Evolutionary conservation across 495 filamentous ascomycete species (phyloP).

Genomic region (Aspergillus indologenus): DNA sequence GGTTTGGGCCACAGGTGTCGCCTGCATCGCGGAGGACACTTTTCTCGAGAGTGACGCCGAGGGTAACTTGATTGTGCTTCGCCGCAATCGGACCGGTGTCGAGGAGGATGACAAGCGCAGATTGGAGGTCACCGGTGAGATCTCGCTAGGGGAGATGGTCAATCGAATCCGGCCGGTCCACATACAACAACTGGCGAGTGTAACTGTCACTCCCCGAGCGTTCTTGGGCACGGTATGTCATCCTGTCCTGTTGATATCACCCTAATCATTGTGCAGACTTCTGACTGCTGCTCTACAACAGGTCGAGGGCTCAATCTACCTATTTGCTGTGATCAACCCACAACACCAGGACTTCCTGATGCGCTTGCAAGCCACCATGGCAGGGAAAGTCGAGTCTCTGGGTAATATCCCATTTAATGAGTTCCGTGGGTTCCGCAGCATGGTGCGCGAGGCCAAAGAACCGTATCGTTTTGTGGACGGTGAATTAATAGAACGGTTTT

Average conservation of each 20-base stretch:
- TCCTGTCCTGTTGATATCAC: neutral
- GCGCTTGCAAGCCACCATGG: conserved; percentile 70
- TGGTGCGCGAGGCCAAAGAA: conserved; percentile 65
- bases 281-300: conserved; percentile 29
- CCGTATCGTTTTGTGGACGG: conserved; percentile 91
- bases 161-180: conserved; percentile 70
- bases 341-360: conserved; percentile 75
- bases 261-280: neutral
- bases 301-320: conserved; percentile 89
- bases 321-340: conserved; percentile 73
- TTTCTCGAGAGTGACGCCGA: conserved; percentile 81
- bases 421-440: conserved; percentile 75
- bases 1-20: conserved; percentile 76
- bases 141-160: conserved; percentile 86
- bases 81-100: conserved; percentile 66
- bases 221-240: conserved; percentile 84
- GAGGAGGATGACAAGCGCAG: conserved; percentile 67
- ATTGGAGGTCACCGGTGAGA: conserved; percentile 73
- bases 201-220: conserved; percentile 73
- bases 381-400: conserved; percentile 59
- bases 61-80: conserved; percentile 80
- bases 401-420: conserved; percentile 70
- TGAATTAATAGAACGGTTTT: conserved; percentile 81
- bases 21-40: conserved; percentile 63
- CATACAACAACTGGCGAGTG: conserved; percentile 55